These are phyloP conservation scores for Herpetospermum pedunculosum DNA, from an alignment of 306 rosid genomes.

Conservation along the genomic window DNA sequence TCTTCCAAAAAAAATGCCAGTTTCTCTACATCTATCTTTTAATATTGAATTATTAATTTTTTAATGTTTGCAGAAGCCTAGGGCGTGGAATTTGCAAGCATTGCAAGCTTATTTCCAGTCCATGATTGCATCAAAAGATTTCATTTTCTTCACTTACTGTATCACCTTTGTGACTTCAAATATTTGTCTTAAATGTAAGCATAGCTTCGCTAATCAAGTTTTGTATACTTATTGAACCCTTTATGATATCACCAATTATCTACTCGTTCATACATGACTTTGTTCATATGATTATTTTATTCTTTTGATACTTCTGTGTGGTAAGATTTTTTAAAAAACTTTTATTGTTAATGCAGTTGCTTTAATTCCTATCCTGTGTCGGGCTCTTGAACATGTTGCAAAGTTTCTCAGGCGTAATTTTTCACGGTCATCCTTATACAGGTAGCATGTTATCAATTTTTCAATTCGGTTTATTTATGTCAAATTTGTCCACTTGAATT, in stretches of 20 bases:
- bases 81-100: constrained; percentile 86
- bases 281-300: neutral
- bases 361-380: constrained; percentile 75
- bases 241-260: neutral
- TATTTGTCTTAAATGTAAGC: constrained; percentile 69
- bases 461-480: neutral
- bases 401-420: constrained; percentile 92
- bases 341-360: constrained; percentile 49
- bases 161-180: constrained; percentile 65
- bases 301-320: constrained; percentile 1
- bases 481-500: neutral
- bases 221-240: neutral
- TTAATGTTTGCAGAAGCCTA: constrained; percentile 57
- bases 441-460: constrained; percentile 30
- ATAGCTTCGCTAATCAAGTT: neutral
- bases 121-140: constrained; percentile 62
- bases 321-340: constrained; percentile 3
- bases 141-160: constrained; percentile 76
- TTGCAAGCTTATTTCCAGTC: constrained; percentile 81
- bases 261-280: neutral
- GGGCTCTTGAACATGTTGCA: constrained; percentile 78
- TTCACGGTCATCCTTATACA: constrained; percentile 75
- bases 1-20: neutral
- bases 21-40: neutral
- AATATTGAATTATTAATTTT: neutral